Evolutionary conservation across 2,329 filamentous ascomycete genomes (phyloP).

Genomic region (Phialocephala subalpina): DNA sequence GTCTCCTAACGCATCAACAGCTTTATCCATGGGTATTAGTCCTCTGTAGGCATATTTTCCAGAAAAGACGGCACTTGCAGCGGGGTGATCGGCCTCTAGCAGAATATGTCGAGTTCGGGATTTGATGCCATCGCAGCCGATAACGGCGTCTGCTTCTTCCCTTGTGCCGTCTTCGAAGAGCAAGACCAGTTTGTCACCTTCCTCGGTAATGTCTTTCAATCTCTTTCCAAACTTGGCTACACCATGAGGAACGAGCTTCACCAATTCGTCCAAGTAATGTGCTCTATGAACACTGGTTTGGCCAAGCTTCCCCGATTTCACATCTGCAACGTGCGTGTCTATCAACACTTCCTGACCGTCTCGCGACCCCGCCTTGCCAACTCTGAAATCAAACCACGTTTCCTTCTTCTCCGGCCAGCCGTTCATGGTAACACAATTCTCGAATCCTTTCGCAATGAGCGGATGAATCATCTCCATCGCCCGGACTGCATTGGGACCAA

Average conservation of each 20-base stretch:
- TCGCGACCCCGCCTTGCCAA: slow-evolving; percentile 36
- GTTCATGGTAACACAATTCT: slow-evolving; percentile 37
- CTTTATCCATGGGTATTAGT: slow-evolving; percentile 65
- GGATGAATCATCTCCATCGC: slow-evolving; percentile 43
- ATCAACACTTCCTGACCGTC: slow-evolving; percentile 28
- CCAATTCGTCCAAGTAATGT: slow-evolving; percentile 42
- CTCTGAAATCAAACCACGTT: slow-evolving; percentile 42
- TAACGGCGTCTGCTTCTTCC: slow-evolving; percentile 54
- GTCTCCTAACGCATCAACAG: slow-evolving; percentile 55
- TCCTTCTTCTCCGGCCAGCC: slow-evolving; percentile 35
- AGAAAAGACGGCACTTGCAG: slow-evolving; percentile 51
- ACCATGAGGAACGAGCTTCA: slow-evolving; percentile 48
- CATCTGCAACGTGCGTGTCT: slow-evolving; percentile 31
- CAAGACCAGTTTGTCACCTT: slow-evolving; percentile 41
- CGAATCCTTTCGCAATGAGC: slow-evolving; percentile 36
- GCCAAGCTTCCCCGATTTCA: slow-evolving; percentile 36
- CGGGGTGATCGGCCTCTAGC: slow-evolving; percentile 49
- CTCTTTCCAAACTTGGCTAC: slow-evolving; percentile 46
- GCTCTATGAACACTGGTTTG: slow-evolving; percentile 43
- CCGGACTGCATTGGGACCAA: slow-evolving; percentile 42
- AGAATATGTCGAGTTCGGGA: slow-evolving; percentile 60
- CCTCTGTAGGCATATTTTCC: slow-evolving; percentile 69
- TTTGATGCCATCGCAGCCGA: slow-evolving; percentile 72
- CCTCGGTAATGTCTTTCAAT: slow-evolving; percentile 43
- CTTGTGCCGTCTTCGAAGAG: slow-evolving; percentile 54